Conservation (phyloP, 2,329 filamentous ascomycete species). For the Claviceps pazoutovae region DNA sequence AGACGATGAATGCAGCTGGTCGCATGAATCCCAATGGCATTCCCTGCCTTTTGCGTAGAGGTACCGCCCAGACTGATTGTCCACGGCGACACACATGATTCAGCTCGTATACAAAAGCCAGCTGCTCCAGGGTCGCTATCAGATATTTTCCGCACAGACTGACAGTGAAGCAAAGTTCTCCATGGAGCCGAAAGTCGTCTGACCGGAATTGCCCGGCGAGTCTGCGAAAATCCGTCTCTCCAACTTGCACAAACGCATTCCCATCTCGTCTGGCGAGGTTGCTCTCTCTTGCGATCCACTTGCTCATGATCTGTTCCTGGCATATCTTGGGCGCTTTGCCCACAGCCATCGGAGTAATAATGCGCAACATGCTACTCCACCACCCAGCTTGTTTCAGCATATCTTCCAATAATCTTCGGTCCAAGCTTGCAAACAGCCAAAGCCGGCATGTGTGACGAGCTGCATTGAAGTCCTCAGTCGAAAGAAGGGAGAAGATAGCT, state of each 20-base stretch:
- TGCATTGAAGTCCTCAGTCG: slow-evolving; percentile 37
- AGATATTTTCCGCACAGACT: slow-evolving; percentile 46
- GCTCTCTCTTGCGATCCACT: slow-evolving; percentile 28
- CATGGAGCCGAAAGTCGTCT: slow-evolving; percentile 12
- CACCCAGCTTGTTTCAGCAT: slow-evolving; percentile 45
- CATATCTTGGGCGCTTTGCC: slow-evolving; percentile 7
- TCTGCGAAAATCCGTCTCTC: slow-evolving; percentile 23
- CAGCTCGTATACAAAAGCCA: slow-evolving; percentile 41
- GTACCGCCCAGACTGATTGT: slow-evolving; percentile 13
- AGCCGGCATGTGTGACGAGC: slow-evolving; percentile 43
- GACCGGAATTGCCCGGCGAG: slow-evolving; percentile 12
- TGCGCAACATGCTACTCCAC: slow-evolving; percentile 24
- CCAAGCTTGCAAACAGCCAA: slow-evolving; percentile 46
- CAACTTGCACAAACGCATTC: slow-evolving; percentile 19
- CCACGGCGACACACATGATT: slow-evolving; percentile 20
- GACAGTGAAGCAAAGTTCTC: slow-evolving; percentile 28
- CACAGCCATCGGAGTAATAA: slow-evolving; percentile 12
- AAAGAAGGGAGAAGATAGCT: slow-evolving; percentile 20
- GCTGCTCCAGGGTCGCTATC: slow-evolving; percentile 36
- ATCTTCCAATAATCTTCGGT: slow-evolving; percentile 30
- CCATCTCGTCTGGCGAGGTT: slow-evolving; percentile 8
- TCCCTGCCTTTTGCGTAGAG: slow-evolving; percentile 12
- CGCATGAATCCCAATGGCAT: slow-evolving; percentile 17
- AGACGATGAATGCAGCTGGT: slow-evolving; percentile 39
- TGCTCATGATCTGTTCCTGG: slow-evolving; percentile 24